Percentiles rank a stretch among this genome's conserved stretches.
Conservation (phyloP, 805 yeast genomes). For the Candida piceae region DNA sequence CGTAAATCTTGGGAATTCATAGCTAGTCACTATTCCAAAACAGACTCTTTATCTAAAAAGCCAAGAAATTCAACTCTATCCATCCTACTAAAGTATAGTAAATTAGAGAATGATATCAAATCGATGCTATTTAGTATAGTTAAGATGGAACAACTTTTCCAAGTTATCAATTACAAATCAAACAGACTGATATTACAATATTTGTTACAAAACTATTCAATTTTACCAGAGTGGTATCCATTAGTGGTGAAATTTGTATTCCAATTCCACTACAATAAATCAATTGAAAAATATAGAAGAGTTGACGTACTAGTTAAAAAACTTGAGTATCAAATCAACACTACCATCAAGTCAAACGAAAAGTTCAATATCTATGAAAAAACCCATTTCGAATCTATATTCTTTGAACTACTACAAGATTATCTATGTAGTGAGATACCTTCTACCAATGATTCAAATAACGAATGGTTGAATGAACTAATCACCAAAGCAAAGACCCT, state of each 20-base stretch:
- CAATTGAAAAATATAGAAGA: constrained; percentile 16
- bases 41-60: too few species aligned
- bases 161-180: constrained; percentile 14
- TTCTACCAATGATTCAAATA: too few species aligned
- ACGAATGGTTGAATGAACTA: constrained; percentile 4
- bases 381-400: constrained; percentile 1
- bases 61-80: constrained; percentile 20
- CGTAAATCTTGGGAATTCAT: constrained; percentile 19
- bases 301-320: constrained; percentile 14
- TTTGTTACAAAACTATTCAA: constrained; percentile 6
- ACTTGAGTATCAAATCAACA: constrained; percentile 11
- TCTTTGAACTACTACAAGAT: constrained; percentile 2
- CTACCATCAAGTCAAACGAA: not conserved
- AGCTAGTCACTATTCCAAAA: constrained; percentile 4
- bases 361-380: not conserved
- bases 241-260: constrained; percentile 15
- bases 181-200: constrained; percentile 11
- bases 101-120: constrained; percentile 4
- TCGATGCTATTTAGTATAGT: constrained; percentile 15
- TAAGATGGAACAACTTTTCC: constrained; percentile 9
- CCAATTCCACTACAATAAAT: constrained; percentile 10
- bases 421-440: not conserved
- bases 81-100: constrained; percentile 16
- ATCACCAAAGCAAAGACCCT: constrained; percentile 1
- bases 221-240: constrained; percentile 16